Evolutionary conservation across 257 asterid genomes (phyloP).

Genomic region (Solanum clarkiae): DNA sequence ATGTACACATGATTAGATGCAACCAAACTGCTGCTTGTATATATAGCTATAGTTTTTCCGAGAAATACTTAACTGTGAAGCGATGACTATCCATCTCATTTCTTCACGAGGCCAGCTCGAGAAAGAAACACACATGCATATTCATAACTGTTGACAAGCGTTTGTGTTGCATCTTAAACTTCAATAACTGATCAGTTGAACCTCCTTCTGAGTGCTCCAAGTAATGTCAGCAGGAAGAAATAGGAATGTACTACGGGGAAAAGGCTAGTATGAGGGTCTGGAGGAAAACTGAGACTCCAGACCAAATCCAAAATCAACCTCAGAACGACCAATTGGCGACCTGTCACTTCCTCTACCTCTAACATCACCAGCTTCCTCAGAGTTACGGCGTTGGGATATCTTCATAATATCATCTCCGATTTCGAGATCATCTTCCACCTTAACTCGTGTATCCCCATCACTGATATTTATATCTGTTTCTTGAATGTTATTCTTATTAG

Average conservation of each 20-base stretch:
- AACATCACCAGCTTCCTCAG: conserved; percentile 7
- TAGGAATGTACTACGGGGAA: not conserved
- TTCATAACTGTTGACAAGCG: not conserved
- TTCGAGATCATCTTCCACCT: conserved; percentile 34
- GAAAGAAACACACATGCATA: not conserved
- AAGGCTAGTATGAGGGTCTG: not conserved
- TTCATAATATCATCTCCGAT: conserved; percentile 30
- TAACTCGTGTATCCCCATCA: conserved; percentile 12
- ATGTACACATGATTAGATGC: not conserved
- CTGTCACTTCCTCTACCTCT: not conserved
- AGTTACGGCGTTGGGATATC: conserved; percentile 22
- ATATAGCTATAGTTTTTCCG: not conserved
- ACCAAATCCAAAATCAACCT: conserved; percentile 8
- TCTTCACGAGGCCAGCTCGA: not conserved
- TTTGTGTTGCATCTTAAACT: not conserved
- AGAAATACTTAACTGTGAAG: not conserved
- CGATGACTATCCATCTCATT: not conserved
- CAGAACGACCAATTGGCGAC: not conserved
- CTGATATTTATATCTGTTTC: not conserved
- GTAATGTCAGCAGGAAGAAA: not conserved
- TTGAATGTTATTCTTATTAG: not conserved
- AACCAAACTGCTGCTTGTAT: no score
- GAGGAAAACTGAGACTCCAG: not conserved
- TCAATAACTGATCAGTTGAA: not conserved
- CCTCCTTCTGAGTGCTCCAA: not conserved